Base-by-base conservation (phyloP, 2,329 filamentous ascomycete genomes). In the Phoma sp. region DNA sequence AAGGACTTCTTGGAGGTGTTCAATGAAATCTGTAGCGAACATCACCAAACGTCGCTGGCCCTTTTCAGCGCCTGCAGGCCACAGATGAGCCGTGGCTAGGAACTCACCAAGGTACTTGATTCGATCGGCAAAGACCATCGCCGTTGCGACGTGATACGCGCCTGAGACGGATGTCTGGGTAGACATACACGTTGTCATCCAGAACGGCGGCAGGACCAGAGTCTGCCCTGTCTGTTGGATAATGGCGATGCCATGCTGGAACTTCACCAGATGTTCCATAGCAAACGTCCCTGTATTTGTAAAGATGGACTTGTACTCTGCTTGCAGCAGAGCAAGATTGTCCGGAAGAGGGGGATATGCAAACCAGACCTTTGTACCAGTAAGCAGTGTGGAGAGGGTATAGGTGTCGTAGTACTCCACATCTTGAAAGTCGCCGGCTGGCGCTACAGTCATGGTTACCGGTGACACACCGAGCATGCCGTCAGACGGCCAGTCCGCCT, bases 171-270 rank as follows among this genome's bases (percentile, higher is more conserved):
- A 49, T 33, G 46, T 58, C 8, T 52, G 24, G 2, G 48, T 58
- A 17, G 33, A 41, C 3, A 61, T 31, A 5, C 35, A 32, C 22
- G 43, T 50, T 6, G 51, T 9, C 3, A 45, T 56, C 58, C 58
- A 62, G 32, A 57, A 58, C 5, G 57, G 55, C 2, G 58, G 60
- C 10, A 65, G 25, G 2, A 55, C 6, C 22, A 63, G 35, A 8
- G 44, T 50, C 27, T 60, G 39, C 1, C 54, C 52, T 12, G 51
- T 35, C 21, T 51, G 49, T 36, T 63, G 62, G 22, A 63, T 47
- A 37, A 65, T 51, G 27, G 46, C 31, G n/a, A 63, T 57, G 10
- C 57, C 61, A 29, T 55, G 43, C 29, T 58, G 35, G n/a, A 56
- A 43, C 22, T 13, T 48, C 6, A 4, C 17, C 17, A 25, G 4